Conservation (phyloP, 495 filamentous ascomycete species). For the Aspergillus haitiensis region DNA sequence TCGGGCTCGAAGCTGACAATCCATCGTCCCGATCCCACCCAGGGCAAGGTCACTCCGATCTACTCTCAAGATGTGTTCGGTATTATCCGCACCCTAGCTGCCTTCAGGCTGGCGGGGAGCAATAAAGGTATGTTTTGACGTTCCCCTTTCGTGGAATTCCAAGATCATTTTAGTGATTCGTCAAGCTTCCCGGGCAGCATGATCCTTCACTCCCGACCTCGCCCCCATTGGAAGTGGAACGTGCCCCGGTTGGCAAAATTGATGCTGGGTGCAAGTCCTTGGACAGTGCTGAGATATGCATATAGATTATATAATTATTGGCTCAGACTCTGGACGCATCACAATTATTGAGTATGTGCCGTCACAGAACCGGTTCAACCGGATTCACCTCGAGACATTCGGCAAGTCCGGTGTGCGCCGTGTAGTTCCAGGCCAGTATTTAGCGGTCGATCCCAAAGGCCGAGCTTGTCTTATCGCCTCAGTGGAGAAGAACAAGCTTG, state of each 20-base stretch:
- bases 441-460: slow-evolving; percentile 92
- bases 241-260: slow-evolving; percentile 48
- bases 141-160: slow-evolving; percentile 40
- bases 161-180: slow-evolving; percentile 91
- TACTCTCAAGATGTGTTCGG: slow-evolving; percentile 93
- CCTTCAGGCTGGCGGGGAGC: slow-evolving; percentile 89
- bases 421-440: slow-evolving; percentile 91
- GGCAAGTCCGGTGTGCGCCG: slow-evolving; percentile 95
- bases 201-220: slow-evolving; percentile 39
- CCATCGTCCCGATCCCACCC: slow-evolving; percentile 77
- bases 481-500: slow-evolving; percentile 98
- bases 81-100: slow-evolving; percentile 82
- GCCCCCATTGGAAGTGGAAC: slow-evolving; percentile 35
- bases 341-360: slow-evolving; percentile 90
- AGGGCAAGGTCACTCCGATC: slow-evolving; percentile 81
- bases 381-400: slow-evolving; percentile 93
- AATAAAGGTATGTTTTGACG: slow-evolving; percentile 81
- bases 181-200: slow-evolving; percentile 65
- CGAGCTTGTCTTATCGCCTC: slow-evolving; percentile 91
- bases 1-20: slow-evolving; percentile 88
- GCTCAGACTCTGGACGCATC: slow-evolving; percentile 93
- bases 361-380: slow-evolving; percentile 81
- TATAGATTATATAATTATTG: slow-evolving; percentile 93
- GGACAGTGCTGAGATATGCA: slow-evolving; percentile 59
- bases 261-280: slow-evolving; percentile 33